Conservation (phyloP, 805 yeast species). For the fission yeast (Schizosaccharomyces pombe) region DNA sequence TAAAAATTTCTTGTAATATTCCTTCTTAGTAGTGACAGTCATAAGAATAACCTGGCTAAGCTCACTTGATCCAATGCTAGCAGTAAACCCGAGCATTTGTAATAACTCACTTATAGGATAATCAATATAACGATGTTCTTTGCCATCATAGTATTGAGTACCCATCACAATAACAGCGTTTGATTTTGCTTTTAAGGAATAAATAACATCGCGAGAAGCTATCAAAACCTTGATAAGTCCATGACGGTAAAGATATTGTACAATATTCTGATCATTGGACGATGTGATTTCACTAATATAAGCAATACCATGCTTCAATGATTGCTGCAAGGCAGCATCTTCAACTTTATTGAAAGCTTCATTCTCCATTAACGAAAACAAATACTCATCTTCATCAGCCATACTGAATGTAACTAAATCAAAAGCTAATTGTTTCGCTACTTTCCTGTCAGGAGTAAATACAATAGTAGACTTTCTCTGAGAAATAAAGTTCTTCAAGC, state of each 20-base stretch:
- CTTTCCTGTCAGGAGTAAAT: slow-evolving; percentile 34
- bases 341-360: slow-evolving; percentile 20
- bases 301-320: slow-evolving; percentile 40
- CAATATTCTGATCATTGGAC: slow-evolving; percentile 27
- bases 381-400: slow-evolving; percentile 17
- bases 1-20: slow-evolving; percentile 49
- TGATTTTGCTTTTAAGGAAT: slow-evolving; percentile 26
- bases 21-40: slow-evolving; percentile 31
- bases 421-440: slow-evolving; percentile 28
- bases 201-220: slow-evolving; percentile 34
- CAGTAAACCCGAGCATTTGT: slow-evolving; percentile 14
- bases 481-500: slow-evolving; percentile 17
- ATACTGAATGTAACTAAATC: slow-evolving; percentile 22
- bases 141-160: slow-evolving; percentile 48
- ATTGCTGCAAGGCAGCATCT: slow-evolving; percentile 25
- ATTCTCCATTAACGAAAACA: slow-evolving; percentile 21
- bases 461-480: slow-evolving; percentile 20
- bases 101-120: slow-evolving; percentile 28
- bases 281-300: slow-evolving; percentile 35
- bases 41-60: slow-evolving; percentile 20
- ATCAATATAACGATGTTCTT: slow-evolving; percentile 44
- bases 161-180: slow-evolving; percentile 39
- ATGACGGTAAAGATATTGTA: slow-evolving; percentile 28
- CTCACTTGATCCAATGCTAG: not conserved
- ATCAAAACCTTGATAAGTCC: slow-evolving; percentile 34